Percentiles rank a stretch among this genome's conserved stretches.
phyloP scores from a whole-genome alignment of 2,329 filamentous ascomycete species.

The Fusarium chaquense region DNA sequence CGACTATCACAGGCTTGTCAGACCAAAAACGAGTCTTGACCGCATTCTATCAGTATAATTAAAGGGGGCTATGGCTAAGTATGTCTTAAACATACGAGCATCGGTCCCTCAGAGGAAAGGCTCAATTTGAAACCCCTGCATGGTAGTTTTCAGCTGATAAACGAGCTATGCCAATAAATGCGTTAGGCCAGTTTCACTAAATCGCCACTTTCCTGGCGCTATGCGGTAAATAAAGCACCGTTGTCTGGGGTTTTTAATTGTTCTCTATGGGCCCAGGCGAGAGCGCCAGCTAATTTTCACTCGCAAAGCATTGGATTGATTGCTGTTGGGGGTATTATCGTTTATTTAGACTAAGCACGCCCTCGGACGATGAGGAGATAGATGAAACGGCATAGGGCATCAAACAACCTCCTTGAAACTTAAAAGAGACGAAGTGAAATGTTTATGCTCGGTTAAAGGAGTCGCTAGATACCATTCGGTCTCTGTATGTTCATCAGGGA shows the following conservation, averaged over 20 bases:
- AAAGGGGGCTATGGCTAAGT: not conserved
- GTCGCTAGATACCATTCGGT: not conserved
- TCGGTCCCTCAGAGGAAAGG: not conserved
- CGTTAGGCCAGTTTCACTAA: not conserved
- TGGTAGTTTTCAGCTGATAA: not conserved
- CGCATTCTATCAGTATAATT: not conserved
- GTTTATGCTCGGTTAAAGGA: not conserved
- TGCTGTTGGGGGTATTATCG: not conserved
- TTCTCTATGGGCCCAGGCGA: not conserved
- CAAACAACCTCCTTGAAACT: not conserved
- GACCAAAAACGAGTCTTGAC: not conserved
- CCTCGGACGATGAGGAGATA: not conserved
- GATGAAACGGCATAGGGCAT: not conserved
- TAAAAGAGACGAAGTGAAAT: not conserved
- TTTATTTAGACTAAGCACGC: not conserved
- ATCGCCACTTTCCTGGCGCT: not conserved
- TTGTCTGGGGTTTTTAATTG: not conserved
- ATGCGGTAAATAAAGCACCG: not conserved
- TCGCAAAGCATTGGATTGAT: rapidly evolving
- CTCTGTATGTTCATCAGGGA: not conserved
- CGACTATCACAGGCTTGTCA: not conserved
- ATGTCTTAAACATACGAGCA: not conserved
- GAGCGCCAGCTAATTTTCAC: not conserved
- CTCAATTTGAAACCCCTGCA: not conserved
- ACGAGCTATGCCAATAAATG: not conserved